Base-by-base conservation (phyloP, 306 rosid species). In the Phaseolus lunatus region DNA sequence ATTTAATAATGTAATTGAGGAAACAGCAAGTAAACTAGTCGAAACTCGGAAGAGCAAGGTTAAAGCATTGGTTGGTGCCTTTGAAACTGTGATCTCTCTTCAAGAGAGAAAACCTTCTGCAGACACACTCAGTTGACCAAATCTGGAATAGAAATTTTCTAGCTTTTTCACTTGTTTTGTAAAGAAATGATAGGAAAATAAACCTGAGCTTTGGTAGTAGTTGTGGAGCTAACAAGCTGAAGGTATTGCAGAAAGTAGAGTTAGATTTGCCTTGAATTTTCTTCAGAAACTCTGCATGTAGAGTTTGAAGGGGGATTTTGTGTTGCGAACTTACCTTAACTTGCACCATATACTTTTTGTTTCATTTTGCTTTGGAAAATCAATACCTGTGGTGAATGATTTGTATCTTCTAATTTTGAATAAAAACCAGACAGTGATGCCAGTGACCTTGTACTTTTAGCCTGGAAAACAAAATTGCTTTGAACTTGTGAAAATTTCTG, bases 61-160 rank as follows among this genome's bases (percentile, higher is more conserved):
- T 71, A 95, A 95, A 83, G 98, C 98, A 67, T 85, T 95, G 87
- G 98, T 95, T 76, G 95, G 98, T 75, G 98, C 98, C 68, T 95
- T 95, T 67, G 98, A 95, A 89, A 89, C 98, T 52, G 96, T 92
- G 67, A 95, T 95, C 83, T 95, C 96, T 67, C 99, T 95, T 54
- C 98, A 95, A 31, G 97, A 95, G 81, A 80, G 79, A 58, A 90
- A 91, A 35, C 89, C 90, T 67, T 59, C 89, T 74, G 73, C 88
- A 68, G 83, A 81, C 78, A 64, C 69, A 45, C 76, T 35, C 68
- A 50, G 66, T 77, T 88, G 90, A 89, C 63, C 73, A 57, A 67
- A 81, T 62, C 27, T 64, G 67, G 73, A 33, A 77, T 74, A 45
- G 6, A 20, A 12, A 20, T 54, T 20, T 66, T 82, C 26, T 33